A percentile compares a stretch with the other conserved stretches of the same genome.
Evolutionary conservation across 805 yeast genomes (phyloP).

Genomic region (Wickerhamiella brachini): DNA sequence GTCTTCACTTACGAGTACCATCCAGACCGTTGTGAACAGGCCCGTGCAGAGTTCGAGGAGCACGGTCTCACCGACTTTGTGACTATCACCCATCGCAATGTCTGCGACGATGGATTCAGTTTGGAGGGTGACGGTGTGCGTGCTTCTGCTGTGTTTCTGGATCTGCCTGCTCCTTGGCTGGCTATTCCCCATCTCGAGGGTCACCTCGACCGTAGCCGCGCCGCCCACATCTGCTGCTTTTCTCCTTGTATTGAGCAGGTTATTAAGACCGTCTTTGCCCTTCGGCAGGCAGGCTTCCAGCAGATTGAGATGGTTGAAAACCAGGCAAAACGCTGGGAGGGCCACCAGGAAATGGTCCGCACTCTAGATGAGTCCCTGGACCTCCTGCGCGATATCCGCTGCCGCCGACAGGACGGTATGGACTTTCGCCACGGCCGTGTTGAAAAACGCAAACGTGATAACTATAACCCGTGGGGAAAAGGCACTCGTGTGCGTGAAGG

Average conservation of each 20-base stretch:
- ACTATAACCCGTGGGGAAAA: constrained; percentile 82
- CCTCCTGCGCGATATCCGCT: constrained; percentile 66
- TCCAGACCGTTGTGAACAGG: constrained; percentile 67
- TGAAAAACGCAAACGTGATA: constrained; percentile 9
- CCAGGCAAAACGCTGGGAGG: constrained; percentile 74
- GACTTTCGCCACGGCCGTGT: constrained; percentile 19
- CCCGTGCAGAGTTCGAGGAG: constrained; percentile 55
- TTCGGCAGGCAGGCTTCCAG: constrained; percentile 69
- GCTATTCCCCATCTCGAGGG: constrained; percentile 64
- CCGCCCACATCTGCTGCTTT: constrained; percentile 78
- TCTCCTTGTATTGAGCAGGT: constrained; percentile 98
- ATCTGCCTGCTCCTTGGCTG: constrained; percentile 93
- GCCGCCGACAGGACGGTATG: constrained; percentile 43
- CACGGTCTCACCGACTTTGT: constrained; percentile 53
- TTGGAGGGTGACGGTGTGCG: constrained; percentile 17
- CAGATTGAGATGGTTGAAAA: constrained; percentile 86
- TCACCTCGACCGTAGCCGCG: constrained; percentile 29
- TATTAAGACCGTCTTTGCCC: constrained; percentile 62
- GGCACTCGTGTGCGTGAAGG: constrained; percentile 82
- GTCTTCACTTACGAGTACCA: constrained; percentile 87
- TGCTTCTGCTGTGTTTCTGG: constrained; percentile 72
- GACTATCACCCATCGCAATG: constrained; percentile 79
- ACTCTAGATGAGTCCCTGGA: constrained; percentile 66
- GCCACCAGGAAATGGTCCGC: constrained; percentile 77
- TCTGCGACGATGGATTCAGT: constrained; percentile 74